A percentile compares a stretch with the other conserved stretches of the same genome.
phyloP scores from a whole-genome alignment of 352 stramenopile species.

The Pythium angustatum region DNA sequence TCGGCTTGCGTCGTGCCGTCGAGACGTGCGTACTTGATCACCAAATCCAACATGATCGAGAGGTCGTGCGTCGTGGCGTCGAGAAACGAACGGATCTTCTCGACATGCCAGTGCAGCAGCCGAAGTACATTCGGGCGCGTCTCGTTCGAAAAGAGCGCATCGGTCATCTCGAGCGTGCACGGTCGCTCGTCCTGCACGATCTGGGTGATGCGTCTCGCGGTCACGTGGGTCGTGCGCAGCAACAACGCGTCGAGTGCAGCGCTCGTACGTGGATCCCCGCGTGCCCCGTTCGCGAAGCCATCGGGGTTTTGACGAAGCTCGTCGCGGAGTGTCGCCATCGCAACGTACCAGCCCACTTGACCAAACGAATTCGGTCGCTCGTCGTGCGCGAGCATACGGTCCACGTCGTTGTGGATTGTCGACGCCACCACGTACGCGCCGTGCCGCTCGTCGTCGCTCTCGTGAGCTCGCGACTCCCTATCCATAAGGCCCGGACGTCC shows the following conservation, averaged over 20 bases:
- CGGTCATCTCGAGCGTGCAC: neutral
- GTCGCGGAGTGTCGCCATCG: neutral
- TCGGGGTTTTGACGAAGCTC: neutral
- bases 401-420: neutral
- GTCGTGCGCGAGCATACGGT: neutral
- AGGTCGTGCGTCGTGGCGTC: neutral
- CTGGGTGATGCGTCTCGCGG: neutral
- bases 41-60: neutral
- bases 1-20: neutral
- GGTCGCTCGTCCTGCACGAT: neutral
- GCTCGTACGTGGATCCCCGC: neutral
- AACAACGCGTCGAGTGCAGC: neutral
- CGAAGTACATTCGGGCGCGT: neutral
- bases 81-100: neutral
- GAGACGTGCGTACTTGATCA: neutral
- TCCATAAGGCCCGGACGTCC: conserved; percentile 22
- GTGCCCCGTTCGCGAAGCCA: neutral
- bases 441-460: neutral
- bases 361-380: neutral
- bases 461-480: conserved; percentile 8
- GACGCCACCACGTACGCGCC: neutral
- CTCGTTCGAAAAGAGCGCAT: neutral
- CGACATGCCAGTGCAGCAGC: neutral
- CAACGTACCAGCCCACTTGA: conserved; percentile 13
- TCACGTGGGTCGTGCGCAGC: neutral